Conservation (phyloP, 2,329 filamentous ascomycete species). For the Thermochaetoides dissita region DNA sequence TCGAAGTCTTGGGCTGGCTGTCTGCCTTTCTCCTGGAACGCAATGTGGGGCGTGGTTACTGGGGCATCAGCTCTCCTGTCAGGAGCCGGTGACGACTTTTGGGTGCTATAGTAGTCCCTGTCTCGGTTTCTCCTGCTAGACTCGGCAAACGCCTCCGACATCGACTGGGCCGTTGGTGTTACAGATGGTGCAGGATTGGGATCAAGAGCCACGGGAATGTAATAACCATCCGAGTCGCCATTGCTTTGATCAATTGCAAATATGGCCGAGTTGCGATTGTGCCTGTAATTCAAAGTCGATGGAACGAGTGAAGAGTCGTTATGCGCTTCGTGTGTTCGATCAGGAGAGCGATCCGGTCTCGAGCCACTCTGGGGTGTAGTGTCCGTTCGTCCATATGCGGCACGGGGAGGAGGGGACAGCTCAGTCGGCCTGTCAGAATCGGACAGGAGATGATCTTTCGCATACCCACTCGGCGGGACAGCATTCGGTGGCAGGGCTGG, state of each 20-base stretch:
- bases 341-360: slow-evolving; percentile 39
- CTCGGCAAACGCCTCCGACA: slow-evolving; percentile 33
- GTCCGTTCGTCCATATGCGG: slow-evolving; percentile 36
- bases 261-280: slow-evolving; percentile 59
- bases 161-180: slow-evolving; percentile 41
- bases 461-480: slow-evolving; percentile 47
- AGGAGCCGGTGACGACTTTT: slow-evolving; percentile 25
- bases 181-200: slow-evolving; percentile 45
- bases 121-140: slow-evolving; percentile 32
- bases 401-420: slow-evolving; percentile 48
- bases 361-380: slow-evolving; percentile 42
- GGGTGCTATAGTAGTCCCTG: slow-evolving; percentile 45
- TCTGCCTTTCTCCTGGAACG: slow-evolving; percentile 73
- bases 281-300: slow-evolving; percentile 63
- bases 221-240: slow-evolving; percentile 52
- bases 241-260: slow-evolving; percentile 30
- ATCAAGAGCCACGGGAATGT: slow-evolving; percentile 64
- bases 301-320: slow-evolving; percentile 51
- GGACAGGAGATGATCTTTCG: slow-evolving; percentile 42
- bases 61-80: slow-evolving; percentile 37
- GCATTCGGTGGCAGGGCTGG: slow-evolving; percentile 77
- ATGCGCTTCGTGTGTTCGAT: slow-evolving; percentile 29
- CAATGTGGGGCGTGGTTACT: slow-evolving; percentile 68
- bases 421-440: slow-evolving; percentile 57
- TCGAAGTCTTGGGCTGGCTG: slow-evolving; percentile 47